These are phyloP conservation scores for Parachaetomium inaequale DNA, from an alignment of 495 filamentous ascomycete species.

Conservation along the genomic window DNA sequence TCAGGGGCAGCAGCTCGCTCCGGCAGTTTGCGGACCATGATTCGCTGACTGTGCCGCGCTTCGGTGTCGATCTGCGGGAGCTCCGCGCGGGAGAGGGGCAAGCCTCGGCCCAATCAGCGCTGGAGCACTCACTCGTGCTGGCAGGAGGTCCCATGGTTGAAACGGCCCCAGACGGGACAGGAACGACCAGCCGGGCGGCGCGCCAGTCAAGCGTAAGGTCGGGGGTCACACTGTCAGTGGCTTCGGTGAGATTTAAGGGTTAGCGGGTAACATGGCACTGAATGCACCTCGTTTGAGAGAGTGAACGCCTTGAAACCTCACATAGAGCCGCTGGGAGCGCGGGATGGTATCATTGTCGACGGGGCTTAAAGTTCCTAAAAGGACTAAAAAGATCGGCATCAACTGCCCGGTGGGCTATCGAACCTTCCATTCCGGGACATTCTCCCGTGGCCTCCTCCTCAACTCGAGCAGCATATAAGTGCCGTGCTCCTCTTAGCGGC, in stretches of 20 bases:
- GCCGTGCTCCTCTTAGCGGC: not conserved
- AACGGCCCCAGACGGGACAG: not conserved
- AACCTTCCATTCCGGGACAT: slow-evolving; percentile 8
- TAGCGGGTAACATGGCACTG: not conserved
- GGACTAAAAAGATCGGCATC: not conserved
- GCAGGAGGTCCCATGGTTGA: not conserved
- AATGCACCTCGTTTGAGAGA: not conserved
- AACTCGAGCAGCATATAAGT: not conserved
- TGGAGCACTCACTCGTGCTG: not conserved
- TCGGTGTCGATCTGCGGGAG: not conserved
- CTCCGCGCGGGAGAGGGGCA: not conserved
- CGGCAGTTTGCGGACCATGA: not conserved
- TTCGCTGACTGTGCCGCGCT: not conserved
- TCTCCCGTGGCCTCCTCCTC: not conserved
- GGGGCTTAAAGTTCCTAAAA: not conserved
- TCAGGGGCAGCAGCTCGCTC: not conserved
- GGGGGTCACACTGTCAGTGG: not conserved
- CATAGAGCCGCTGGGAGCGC: not conserved
- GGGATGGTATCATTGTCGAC: not conserved
- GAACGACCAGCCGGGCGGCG: not conserved
- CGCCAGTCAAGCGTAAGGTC: not conserved
- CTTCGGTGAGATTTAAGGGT: slow-evolving; percentile 3
- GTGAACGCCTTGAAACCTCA: not conserved
- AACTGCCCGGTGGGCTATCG: not conserved
- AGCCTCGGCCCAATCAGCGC: not conserved